Evolutionary conservation across 768 basidiomycete genomes (phyloP).

Genomic region (Rhodotorula babjevae): DNA sequence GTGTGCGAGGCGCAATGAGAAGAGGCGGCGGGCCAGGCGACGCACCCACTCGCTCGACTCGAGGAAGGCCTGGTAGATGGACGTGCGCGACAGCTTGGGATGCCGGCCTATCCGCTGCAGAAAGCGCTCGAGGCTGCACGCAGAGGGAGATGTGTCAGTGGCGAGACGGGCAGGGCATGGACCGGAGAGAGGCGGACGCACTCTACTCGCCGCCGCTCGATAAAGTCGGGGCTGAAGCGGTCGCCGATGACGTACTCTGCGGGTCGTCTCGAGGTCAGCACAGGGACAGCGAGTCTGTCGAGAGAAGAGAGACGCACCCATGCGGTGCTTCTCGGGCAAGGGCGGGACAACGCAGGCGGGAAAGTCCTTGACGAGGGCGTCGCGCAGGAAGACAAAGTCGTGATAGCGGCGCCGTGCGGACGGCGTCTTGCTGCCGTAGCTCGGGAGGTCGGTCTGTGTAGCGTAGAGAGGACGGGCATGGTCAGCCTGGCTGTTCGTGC

Average conservation of each 20-base stretch:
- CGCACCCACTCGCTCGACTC: conserved; percentile 98
- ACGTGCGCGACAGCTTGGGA: conserved; percentile 85
- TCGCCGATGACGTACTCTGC: conserved; percentile 96
- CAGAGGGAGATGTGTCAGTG: background rate
- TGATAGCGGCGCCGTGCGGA: conserved; percentile 84
- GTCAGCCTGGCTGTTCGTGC: background rate
- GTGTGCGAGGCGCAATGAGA: no score
- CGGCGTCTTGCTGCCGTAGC: conserved; percentile 70
- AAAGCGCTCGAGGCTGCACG: conserved; percentile 78
- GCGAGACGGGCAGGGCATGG: no score
- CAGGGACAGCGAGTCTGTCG: background rate
- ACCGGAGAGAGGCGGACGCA: conserved; percentile 9
- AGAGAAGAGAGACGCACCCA: conserved; percentile 59
- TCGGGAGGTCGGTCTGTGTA: conserved; percentile 76
- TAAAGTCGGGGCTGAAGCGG: conserved; percentile 92
- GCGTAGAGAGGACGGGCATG: no score
- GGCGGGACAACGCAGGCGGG: conserved; percentile 97
- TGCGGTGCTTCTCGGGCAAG: conserved; percentile 89
- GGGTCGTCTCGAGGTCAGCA: background rate
- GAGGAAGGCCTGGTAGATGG: conserved; percentile 86
- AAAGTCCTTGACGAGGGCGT: conserved; percentile 83
- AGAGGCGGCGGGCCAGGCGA: no score
- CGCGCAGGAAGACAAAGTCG: conserved; percentile 89
- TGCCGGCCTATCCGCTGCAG: conserved; percentile 84
- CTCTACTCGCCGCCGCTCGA: conserved; percentile 71